phyloP scores from a whole-genome alignment of 2,329 filamentous ascomycete species.

The Calonectria henricotiae region DNA sequence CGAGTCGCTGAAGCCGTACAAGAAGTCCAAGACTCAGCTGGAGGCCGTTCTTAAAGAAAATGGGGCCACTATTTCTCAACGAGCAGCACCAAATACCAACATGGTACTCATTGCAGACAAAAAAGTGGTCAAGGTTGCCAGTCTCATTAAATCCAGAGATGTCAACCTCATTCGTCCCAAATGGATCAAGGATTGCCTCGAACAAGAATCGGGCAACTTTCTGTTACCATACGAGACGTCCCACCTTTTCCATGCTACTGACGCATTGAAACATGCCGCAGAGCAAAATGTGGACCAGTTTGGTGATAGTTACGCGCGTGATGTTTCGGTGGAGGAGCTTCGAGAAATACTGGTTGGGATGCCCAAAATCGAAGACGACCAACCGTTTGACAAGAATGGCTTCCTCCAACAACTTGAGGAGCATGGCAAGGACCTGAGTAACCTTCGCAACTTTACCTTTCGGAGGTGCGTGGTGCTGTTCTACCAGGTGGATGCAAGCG shows the following conservation, averaged over 20 bases:
- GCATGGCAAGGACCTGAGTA: conserved; percentile 68
- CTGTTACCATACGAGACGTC: conserved; percentile 75
- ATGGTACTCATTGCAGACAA: conserved; percentile 87
- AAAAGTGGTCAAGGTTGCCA: conserved; percentile 85
- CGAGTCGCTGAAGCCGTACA: conserved; percentile 79
- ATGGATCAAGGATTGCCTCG: conserved; percentile 90
- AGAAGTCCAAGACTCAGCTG: conserved; percentile 84
- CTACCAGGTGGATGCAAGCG: conserved; percentile 52
- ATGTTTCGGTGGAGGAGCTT: conserved; percentile 78
- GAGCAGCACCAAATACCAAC: conserved; percentile 72
- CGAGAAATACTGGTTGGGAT: conserved; percentile 66
- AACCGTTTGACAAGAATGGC: conserved; percentile 61
- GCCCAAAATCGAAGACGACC: conserved; percentile 64
- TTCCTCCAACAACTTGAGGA: conserved; percentile 73
- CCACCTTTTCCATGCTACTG: conserved; percentile 82
- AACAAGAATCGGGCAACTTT: conserved; percentile 70
- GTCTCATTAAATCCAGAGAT: conserved; percentile 81
- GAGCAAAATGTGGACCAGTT: conserved; percentile 80
- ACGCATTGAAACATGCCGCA: conserved; percentile 70
- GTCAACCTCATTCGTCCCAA: conserved; percentile 82
- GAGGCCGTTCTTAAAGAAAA: conserved; percentile 88
- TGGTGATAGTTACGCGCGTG: conserved; percentile 87
- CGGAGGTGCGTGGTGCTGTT: conserved; percentile 64
- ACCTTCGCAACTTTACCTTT: conserved; percentile 70
- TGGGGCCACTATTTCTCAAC: conserved; percentile 86